Percentiles rank a stretch among this genome's conserved stretches.
phyloP scores from a whole-genome alignment of 78 protist genomes.

The Dictyostelium intermedium region DNA sequence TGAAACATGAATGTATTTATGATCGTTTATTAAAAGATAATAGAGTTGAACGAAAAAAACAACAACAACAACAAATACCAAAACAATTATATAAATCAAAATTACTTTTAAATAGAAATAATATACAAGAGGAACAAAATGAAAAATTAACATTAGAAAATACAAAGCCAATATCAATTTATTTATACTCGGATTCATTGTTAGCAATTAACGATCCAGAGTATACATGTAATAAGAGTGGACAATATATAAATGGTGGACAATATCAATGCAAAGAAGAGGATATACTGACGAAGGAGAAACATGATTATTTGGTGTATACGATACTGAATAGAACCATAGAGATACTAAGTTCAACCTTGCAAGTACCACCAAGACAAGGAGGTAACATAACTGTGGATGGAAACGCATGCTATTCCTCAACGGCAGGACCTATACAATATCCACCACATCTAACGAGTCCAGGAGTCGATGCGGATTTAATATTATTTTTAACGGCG shows the following conservation, averaged over 20 bases:
- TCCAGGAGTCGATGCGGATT: neutral
- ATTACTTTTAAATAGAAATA: neutral
- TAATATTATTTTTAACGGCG: constrained; percentile 26
- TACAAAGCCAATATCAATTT: constrained; percentile 6
- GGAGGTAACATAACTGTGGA: neutral
- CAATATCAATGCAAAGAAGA: constrained; percentile 4
- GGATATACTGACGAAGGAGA: neutral
- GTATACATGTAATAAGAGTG: neutral
- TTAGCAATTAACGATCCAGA: neutral
- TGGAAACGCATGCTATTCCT: neutral
- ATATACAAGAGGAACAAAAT: neutral
- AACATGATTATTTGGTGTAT: neutral
- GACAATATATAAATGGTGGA: neutral
- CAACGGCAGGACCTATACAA: neutral
- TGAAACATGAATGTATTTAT: constrained; percentile 6
- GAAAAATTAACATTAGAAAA: neutral
- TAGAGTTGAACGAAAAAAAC: neutral
- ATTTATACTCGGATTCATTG: constrained; percentile 5
- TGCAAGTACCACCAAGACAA: neutral
- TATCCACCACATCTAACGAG: neutral
- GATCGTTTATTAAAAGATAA: neutral
- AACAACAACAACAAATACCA: neutral
- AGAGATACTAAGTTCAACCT: neutral
- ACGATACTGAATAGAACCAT: neutral
- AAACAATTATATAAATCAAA: neutral